A percentile compares a stretch with the other conserved stretches of the same genome.
Conservation (phyloP, 768 basidiomycete genomes). For the Kwoniella europaea region DNA sequence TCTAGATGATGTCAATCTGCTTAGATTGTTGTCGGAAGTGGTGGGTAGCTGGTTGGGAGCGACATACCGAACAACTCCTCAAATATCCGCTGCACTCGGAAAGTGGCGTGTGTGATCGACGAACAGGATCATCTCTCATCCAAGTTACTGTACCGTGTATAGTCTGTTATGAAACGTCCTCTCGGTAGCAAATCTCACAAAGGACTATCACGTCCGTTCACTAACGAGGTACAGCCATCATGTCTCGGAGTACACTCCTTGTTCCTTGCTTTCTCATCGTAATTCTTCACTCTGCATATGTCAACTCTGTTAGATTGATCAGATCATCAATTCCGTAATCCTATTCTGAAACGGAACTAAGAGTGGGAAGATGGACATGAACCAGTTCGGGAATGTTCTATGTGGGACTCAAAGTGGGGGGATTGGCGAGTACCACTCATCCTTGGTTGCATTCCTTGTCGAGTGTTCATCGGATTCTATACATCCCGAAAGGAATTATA, state of each 20-base stretch:
- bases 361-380: not conserved
- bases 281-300: not conserved
- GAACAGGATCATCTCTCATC: too few relatives aligned
- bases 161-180: not conserved
- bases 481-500: too few relatives aligned
- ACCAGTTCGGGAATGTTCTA: not conserved
- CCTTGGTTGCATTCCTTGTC: not conserved
- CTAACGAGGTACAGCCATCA: not conserved
- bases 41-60: not conserved
- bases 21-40: not conserved
- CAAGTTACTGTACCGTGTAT: not conserved
- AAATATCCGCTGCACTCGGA: not conserved
- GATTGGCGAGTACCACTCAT: not conserved
- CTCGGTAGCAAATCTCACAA: not conserved
- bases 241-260: not conserved
- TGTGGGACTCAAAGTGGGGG: not conserved
- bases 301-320: too few relatives aligned
- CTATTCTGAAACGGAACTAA: not conserved
- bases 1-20: not conserved
- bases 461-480: too few relatives aligned
- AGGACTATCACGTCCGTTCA: not conserved
- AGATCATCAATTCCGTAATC: not conserved
- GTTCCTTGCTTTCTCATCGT: not conserved
- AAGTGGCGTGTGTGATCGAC: not conserved
- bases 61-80: not conserved